These are phyloP conservation scores for Monotropa hypopitys DNA, from an alignment of 179 eudicot genomes.

Conservation along the genomic window DNA sequence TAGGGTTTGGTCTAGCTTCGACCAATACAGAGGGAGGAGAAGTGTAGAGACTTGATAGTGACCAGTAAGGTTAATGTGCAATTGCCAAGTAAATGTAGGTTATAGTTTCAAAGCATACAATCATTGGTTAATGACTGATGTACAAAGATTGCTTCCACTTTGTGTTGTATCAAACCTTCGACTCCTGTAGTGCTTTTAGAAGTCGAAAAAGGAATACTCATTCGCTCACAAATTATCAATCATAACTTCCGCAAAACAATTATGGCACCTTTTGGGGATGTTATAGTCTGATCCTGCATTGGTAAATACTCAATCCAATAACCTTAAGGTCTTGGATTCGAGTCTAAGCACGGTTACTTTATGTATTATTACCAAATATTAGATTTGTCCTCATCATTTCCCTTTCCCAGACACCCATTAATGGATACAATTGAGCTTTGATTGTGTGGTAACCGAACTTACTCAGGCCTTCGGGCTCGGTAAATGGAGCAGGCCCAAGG, in stretches of 20 bases:
- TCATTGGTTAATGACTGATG: not conserved
- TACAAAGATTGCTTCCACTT: not conserved
- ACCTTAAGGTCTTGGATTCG: no score
- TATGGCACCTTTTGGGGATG: no score
- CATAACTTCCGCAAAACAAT: not conserved
- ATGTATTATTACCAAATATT: no score
- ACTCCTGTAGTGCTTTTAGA: not conserved
- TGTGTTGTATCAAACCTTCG: not conserved
- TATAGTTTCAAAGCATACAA: not conserved
- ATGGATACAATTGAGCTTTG: no score
- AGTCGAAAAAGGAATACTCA: not conserved
- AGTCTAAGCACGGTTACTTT: no score
- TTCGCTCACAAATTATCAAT: not conserved
- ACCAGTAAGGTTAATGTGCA: not conserved
- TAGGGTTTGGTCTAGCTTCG: not conserved
- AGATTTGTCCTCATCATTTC: no score
- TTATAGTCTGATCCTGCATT: not conserved
- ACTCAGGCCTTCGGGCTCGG: no score
- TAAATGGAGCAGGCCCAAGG: no score
- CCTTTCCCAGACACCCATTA: no score
- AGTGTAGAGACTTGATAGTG: not conserved
- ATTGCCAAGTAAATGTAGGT: not conserved
- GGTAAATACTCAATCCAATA: no score
- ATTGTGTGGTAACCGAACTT: no score
- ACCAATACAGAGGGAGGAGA: not conserved